Percentiles rank a stretch among this genome's conserved stretches.
Conservation (phyloP, 1,284 basidiomycete genomes). For the Cryptococcus neoformans region DNA sequence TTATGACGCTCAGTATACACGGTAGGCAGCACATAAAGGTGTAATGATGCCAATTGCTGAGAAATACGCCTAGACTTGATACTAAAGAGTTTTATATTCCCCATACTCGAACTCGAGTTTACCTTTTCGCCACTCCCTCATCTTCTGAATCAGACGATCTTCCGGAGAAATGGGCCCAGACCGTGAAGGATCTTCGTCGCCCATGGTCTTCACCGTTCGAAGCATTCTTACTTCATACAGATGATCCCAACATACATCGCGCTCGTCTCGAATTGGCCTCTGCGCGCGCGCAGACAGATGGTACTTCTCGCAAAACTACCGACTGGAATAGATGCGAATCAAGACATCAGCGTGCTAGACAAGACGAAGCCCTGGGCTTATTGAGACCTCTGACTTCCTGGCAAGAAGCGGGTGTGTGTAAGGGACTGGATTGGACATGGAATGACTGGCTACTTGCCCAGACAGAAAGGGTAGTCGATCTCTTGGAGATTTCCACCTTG, state of each 20-base stretch:
- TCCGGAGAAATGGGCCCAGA: constrained; percentile 67
- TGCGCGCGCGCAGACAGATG: constrained; percentile 36
- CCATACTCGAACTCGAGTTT: constrained; percentile 86
- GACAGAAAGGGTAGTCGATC: constrained; percentile 90
- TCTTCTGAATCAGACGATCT: constrained; percentile 53
- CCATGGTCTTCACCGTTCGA: constrained; percentile 87
- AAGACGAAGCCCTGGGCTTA: constrained; percentile 76
- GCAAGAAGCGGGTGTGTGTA: constrained; percentile 89
- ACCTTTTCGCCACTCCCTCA: constrained; percentile 62
- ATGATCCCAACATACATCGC: constrained; percentile 86
- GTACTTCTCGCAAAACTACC: constrained; percentile 55
- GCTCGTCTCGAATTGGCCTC: constrained; percentile 77
- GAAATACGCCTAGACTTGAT: constrained; percentile 57
- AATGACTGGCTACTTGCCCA: constrained; percentile 87
- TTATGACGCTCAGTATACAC: constrained; percentile 69
- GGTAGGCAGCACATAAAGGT: constrained; percentile 36
- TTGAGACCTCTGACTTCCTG: constrained; percentile 87
- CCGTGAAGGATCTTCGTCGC: constrained; percentile 66
- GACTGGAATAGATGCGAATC: constrained; percentile 94
- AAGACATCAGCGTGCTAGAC: constrained; percentile 79
- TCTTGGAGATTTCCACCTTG: constrained; percentile 86
- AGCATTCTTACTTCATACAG: constrained; percentile 83
- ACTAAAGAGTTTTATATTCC: constrained; percentile 95
- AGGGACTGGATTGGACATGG: constrained; percentile 88
- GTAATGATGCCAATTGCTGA: not conserved